Evolutionary conservation across 176 grass and related monocot genomes (phyloP).

Genomic region (Sorghum bicolor): Sorghum_bicolor_NCBIv3 NC_012870.2:21301001-21301500

Average conservation of each 20-base stretch:
- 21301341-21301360: slow-evolving; percentile 75
- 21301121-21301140: slow-evolving; percentile 74
- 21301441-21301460: slow-evolving; percentile 94
- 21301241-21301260: slow-evolving; percentile 50
- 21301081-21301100: slow-evolving; percentile 47
- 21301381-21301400: slow-evolving; percentile 90
- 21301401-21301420: slow-evolving; percentile 88
- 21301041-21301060: slow-evolving; percentile 49
- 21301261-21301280: slow-evolving; percentile 10
- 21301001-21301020: slow-evolving; percentile 67
- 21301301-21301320: slow-evolving; percentile 56
- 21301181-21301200: slow-evolving; percentile 86
- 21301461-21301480: neutral
- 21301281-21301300: slow-evolving; percentile 36
- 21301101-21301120: slow-evolving; percentile 63
- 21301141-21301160: slow-evolving; percentile 77
- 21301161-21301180: slow-evolving; percentile 71
- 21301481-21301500: too few species aligned
- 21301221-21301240: slow-evolving; percentile 96
- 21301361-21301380: slow-evolving; percentile 95
- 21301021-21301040: slow-evolving; percentile 33
- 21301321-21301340: slow-evolving; percentile 48
- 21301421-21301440: slow-evolving; percentile 87
- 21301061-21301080: slow-evolving; percentile 24
- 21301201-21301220: slow-evolving; percentile 89